phyloP scores from a whole-genome alignment of 2,329 filamentous ascomycete species.

The Penicillium decumbens region DNA sequence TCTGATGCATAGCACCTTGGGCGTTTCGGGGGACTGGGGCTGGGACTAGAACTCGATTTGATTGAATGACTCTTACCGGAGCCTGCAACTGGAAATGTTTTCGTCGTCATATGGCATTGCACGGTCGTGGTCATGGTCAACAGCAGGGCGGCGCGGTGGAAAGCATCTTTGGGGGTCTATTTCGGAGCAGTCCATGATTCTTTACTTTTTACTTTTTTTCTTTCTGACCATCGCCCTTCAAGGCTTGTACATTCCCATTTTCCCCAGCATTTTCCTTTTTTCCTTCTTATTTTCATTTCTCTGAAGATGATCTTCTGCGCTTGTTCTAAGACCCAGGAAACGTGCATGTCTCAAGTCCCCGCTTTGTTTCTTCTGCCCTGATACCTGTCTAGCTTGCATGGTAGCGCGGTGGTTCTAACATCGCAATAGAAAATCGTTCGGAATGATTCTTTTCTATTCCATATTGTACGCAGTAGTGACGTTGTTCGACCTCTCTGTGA shows the following conservation, averaged over 20 bases:
- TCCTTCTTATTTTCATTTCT: slow-evolving; percentile 10
- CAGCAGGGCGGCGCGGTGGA: slow-evolving; percentile 28
- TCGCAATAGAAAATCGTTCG: slow-evolving; percentile 9
- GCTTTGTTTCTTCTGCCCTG: slow-evolving; percentile 5
- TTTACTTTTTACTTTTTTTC: slow-evolving; percentile 12
- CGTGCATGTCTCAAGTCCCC: slow-evolving; percentile 21
- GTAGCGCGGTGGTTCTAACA: slow-evolving; percentile 8
- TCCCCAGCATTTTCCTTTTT: slow-evolving; percentile 1
- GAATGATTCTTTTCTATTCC: background rate
- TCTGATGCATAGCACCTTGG: slow-evolving; percentile 38
- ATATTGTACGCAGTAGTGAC: background rate
- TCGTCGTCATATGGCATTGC: slow-evolving; percentile 26
- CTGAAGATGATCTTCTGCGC: slow-evolving; percentile 5
- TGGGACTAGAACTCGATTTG: slow-evolving; percentile 35
- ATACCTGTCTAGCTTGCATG: slow-evolving; percentile 12
- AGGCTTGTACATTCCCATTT: background rate
- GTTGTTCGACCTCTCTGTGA: background rate
- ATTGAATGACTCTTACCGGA: slow-evolving; percentile 29
- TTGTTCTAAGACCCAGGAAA: slow-evolving; percentile 18
- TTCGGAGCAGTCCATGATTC: slow-evolving; percentile 28
- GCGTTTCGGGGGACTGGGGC: slow-evolving; percentile 28
- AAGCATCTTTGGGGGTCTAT: slow-evolving; percentile 28
- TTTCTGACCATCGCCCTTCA: slow-evolving; percentile 3
- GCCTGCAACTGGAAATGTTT: slow-evolving; percentile 33
- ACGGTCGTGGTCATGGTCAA: slow-evolving; percentile 28